Percentiles rank a stretch among this genome's conserved stretches.
Evolutionary conservation across 495 filamentous ascomycete species (phyloP).

Genomic region (Xylaria curta): DNA sequence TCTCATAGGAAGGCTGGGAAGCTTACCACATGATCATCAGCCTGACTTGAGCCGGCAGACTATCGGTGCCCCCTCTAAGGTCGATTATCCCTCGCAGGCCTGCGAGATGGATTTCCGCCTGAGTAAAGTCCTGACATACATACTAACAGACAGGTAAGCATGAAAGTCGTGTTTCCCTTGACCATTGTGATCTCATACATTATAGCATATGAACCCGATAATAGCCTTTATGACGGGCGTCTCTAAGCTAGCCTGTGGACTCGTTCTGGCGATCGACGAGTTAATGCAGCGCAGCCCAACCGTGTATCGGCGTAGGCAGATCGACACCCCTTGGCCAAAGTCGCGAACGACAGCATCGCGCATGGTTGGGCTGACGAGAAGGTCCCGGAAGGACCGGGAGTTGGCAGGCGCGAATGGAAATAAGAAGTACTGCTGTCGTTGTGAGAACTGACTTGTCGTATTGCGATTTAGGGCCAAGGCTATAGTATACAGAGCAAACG

Average conservation of each 20-base stretch:
- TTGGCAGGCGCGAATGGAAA: slow-evolving; percentile 29
- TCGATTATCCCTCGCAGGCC: slow-evolving; percentile 24
- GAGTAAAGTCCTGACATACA: slow-evolving; percentile 25
- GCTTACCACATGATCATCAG: slow-evolving; percentile 30
- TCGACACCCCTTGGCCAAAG: slow-evolving; percentile 21
- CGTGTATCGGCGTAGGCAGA: slow-evolving; percentile 24
- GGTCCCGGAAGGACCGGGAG: slow-evolving; percentile 27
- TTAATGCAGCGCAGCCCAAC: slow-evolving; percentile 27
- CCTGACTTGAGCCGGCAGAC: slow-evolving; percentile 25
- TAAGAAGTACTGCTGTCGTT: slow-evolving; percentile 22
- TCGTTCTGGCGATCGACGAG: slow-evolving; percentile 24
- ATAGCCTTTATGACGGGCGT: slow-evolving; percentile 20
- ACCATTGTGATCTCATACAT: slow-evolving; percentile 26
- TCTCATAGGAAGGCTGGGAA: slow-evolving; percentile 22
- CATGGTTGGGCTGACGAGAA: slow-evolving; percentile 25
- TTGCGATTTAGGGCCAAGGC: slow-evolving; percentile 20
- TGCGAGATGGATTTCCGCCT: slow-evolving; percentile 29
- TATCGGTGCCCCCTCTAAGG: slow-evolving; percentile 20
- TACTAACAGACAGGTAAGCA: slow-evolving; percentile 17
- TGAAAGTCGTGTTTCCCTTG: slow-evolving; percentile 13
- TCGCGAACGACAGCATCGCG: slow-evolving; percentile 27
- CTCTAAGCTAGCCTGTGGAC: slow-evolving; percentile 20
- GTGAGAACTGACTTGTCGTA: slow-evolving; percentile 23
- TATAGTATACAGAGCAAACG: slow-evolving; percentile 27
- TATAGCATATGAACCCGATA: slow-evolving; percentile 32